Conservation (phyloP, 139 green algal species). For the Spirogloea muscicola region DNA sequence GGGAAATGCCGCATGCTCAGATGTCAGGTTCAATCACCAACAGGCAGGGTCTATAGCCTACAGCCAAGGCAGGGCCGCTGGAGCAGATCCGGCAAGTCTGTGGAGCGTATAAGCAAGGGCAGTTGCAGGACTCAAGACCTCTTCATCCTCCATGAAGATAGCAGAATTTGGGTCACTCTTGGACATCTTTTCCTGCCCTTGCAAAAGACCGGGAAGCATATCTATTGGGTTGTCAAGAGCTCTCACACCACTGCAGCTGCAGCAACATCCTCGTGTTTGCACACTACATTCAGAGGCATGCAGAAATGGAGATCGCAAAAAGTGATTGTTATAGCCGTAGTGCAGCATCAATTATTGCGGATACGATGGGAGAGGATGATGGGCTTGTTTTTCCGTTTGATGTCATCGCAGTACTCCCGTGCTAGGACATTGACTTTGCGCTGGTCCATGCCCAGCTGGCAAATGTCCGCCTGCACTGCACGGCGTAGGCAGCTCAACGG, state of each 20-base stretch:
- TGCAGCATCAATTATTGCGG: too few relatives aligned
- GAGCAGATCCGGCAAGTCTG: too few relatives aligned
- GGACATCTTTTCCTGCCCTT: slow-evolving; percentile 99
- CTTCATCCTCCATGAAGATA: slow-evolving; percentile 82
- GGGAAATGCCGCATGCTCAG: too few relatives aligned
- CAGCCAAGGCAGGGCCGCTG: too few relatives aligned
- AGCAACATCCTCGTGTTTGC: too few relatives aligned
- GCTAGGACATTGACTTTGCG: slow-evolving; percentile 98
- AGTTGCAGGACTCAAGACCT: too few relatives aligned
- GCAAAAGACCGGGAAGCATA: slow-evolving; percentile 44
- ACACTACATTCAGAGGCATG: too few relatives aligned
- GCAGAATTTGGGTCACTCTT: slow-evolving; percentile 94
- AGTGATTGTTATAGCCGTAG: too few relatives aligned
- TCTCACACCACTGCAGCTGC: background rate
- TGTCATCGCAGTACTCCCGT: slow-evolving; percentile 92
- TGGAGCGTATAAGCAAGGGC: too few relatives aligned
- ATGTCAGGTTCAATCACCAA: too few relatives aligned
- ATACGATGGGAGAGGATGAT: slow-evolving; percentile 96
- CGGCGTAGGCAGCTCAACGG: background rate
- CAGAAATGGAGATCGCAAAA: too few relatives aligned
- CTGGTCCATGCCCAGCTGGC: slow-evolving; percentile 98
- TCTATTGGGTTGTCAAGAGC: slow-evolving; percentile 38
- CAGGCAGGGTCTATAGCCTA: too few relatives aligned
- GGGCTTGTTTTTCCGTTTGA: slow-evolving; percentile 93
- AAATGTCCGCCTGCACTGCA: slow-evolving; percentile 85